Evolutionary conservation across 345 rosid genomes (phyloP), one percentile per base, ranked within the genome.

Genomic region (Sisymbrium irio): DNA sequence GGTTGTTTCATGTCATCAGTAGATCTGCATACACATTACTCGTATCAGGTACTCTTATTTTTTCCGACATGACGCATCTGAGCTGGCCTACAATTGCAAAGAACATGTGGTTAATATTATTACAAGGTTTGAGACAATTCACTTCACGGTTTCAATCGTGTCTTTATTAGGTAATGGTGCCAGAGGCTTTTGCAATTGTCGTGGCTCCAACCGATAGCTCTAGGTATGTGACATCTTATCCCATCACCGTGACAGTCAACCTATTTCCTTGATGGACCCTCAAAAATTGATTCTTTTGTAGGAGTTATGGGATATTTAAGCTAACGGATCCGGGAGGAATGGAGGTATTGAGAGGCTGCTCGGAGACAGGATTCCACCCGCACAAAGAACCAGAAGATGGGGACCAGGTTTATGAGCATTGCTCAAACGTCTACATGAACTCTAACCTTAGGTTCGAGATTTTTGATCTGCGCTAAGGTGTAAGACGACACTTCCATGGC

Each of bases 1-100:
- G 84, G 86, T 69, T 93, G 98, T 80, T 93, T 93, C 87, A 82
- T 90, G 96, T 93, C 98, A 74, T 88, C 97, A 5, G 72, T 88
- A 46, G 98, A 93, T 81, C 84, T 93, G 80, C 98, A 93, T 76
- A 93, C 98, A 30, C 98, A 93, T 57, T 90, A 83, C 85, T 71
- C 80, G 0, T 70, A 77, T 71, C 80, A 64, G 76, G 79, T 76
- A 76, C 49, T 50, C 18, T 3, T 3, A 51, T 28, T 53, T 62
- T 25, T 56, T 18, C 20, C 8, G 3, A 56, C 64, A 30, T 69
- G 54, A 12, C 10, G 41, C 65, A 9, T 33, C 27, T 58, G 44
- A 2, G 9, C 3, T 41, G 44, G 3, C 45, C 28, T 14, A 49
- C 59, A 36, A 18, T 46, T 20, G 41, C 73, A 30, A 55, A 27